Evolutionary conservation across 192 early-diverging fungal species (phyloP), one percentile per base, ranked within the genome.

Genomic region (Backusella tarrabulga): DNA sequence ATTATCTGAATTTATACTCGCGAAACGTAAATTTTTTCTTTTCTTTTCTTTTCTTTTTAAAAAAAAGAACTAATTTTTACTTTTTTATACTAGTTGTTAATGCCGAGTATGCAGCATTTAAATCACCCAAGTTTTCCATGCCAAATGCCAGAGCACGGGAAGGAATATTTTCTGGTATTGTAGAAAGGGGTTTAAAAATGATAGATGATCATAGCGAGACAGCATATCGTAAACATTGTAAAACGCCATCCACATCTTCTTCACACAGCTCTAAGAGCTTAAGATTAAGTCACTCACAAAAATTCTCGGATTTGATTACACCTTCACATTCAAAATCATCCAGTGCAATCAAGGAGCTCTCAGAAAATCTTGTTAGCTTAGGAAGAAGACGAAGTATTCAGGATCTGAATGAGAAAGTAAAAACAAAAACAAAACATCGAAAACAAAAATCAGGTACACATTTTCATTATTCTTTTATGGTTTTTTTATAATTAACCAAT

Each of bases 31-130:
- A 78, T 7, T 60, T 21, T 60, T 34, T 40, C 6, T 40, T 56
- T 71, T 38, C 0, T 60, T 4, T 19, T 52, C 0, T 54, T 4
- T 4, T 52, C 7, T 52, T 34, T 40, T 41, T 71, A 23, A 50
- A 72, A 34, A 34, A 38, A 6, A 67, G 4, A 12, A 14, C 14
- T 68, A 35, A 34, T 67, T 32, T 72, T 68, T 63, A 29, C 69
- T 83, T 52, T 40, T 85, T 84, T 70, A 67, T 79, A 80, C 63
- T 54, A 81, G 85, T 89, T 79, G 81, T 89, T 41, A 89, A 89
- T 80, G 88, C 84, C 38, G 85, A 88, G 26, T 88, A 89, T 75
- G 85, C 88, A 3, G 88, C 86, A 2, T 83, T 85, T 44, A 87
- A 86, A 70, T 85, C 88, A 60, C 86, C 87, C 6, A 84, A 86